Conservation (phyloP, 129 eudicot species). For the Silybum marianum region DNA sequence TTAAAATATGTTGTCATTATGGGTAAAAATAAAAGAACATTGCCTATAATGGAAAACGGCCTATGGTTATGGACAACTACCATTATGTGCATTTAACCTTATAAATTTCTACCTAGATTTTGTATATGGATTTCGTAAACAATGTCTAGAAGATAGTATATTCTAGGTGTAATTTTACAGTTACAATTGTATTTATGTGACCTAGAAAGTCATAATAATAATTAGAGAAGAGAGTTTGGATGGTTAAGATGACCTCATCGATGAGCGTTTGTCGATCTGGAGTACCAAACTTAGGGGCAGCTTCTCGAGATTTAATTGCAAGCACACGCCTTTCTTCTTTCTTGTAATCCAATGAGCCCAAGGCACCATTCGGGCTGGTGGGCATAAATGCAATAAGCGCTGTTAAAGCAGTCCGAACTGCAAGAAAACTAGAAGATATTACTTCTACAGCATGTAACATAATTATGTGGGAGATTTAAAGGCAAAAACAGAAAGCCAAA, state of each 20-base stretch:
- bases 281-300: slow-evolving; percentile 78
- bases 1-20: neutral
- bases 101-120: neutral
- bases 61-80: neutral
- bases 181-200: neutral
- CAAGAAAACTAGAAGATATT: slow-evolving; percentile 17
- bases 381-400: slow-evolving; percentile 98
- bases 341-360: slow-evolving; percentile 86
- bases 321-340: slow-evolving; percentile 91
- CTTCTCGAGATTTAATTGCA: slow-evolving; percentile 80
- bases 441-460: neutral
- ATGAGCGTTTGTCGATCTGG: slow-evolving; percentile 92
- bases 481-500: neutral
- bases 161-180: neutral
- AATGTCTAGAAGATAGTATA: neutral
- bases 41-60: neutral
- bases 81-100: neutral
- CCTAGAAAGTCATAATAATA: neutral
- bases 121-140: neutral
- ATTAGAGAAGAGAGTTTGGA: neutral
- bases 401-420: slow-evolving; percentile 96
- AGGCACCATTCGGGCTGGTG: slow-evolving; percentile 92
- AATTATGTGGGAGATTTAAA: neutral
- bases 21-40: neutral
- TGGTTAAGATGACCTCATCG: slow-evolving; percentile 65